phyloP scores from a whole-genome alignment of 1,284 basidiomycete genomes.

The Moniliophthora roreri region DNA sequence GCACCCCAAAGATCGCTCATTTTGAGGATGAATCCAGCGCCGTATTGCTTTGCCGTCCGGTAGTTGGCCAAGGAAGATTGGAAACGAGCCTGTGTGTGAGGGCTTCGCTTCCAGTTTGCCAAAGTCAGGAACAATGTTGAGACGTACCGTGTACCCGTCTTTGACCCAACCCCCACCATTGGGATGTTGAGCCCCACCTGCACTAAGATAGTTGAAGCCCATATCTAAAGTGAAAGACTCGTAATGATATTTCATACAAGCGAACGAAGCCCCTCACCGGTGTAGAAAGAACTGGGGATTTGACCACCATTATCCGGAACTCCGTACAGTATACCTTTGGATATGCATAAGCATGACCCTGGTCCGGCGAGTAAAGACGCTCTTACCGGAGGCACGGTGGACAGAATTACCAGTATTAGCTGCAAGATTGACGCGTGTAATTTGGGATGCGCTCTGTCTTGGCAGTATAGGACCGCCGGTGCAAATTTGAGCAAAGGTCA shows the following conservation, averaged over 20 bases:
- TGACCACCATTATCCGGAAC: slow-evolving; percentile 20
- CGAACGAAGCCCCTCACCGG: slow-evolving; percentile 8
- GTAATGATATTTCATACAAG: background rate
- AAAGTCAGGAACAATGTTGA: background rate
- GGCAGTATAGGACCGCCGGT: too few relatives aligned
- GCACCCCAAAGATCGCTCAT: slow-evolving; percentile 23
- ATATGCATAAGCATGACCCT: background rate
- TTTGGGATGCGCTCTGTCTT: slow-evolving; percentile 7
- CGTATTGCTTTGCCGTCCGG: slow-evolving; percentile 17
- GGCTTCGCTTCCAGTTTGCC: background rate
- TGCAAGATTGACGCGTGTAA: slow-evolving; percentile 19
- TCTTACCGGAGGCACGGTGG: slow-evolving; percentile 18
- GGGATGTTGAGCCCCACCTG: slow-evolving; percentile 19
- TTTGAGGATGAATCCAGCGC: slow-evolving; percentile 21
- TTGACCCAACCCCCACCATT: slow-evolving; percentile 18
- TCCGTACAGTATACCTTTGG: slow-evolving; percentile 19
- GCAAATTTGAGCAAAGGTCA: too few relatives aligned
- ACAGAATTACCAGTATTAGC: slow-evolving; percentile 17
- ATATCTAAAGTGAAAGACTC: slow-evolving; percentile 11
- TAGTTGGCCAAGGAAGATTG: slow-evolving; percentile 21
- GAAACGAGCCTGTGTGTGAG: slow-evolving; percentile 15
- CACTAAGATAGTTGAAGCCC: slow-evolving; percentile 24
- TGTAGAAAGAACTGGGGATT: slow-evolving; percentile 19
- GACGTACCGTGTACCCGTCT: slow-evolving; percentile 17
- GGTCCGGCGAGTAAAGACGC: background rate